A percentile compares a stretch with the other conserved stretches of the same genome.
Conservation (phyloP, 257 asterid genomes). For the Solanum sejunctum region DNA sequence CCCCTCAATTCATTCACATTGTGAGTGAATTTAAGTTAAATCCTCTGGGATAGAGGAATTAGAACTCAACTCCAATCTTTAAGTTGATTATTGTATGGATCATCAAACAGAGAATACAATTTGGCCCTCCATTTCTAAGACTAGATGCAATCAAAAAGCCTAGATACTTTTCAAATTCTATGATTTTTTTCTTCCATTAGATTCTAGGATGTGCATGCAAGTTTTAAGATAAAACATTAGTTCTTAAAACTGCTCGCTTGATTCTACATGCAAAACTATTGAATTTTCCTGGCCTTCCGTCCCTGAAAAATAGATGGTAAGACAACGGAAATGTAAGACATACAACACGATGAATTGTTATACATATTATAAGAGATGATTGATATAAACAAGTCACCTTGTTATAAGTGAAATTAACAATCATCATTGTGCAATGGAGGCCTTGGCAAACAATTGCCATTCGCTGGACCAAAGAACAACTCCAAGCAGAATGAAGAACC, state of each 20-base stretch:
- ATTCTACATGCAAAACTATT: background rate
- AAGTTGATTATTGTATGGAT: background rate
- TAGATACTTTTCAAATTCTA: background rate
- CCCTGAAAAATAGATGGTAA: conserved; percentile 2
- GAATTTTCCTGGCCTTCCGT: background rate
- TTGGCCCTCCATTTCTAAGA: background rate
- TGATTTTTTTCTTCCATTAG: background rate
- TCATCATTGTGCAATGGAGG: conserved; percentile 14
- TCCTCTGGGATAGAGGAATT: background rate
- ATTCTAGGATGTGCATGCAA: background rate
- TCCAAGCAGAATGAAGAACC: conserved; percentile 73
- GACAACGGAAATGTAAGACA: background rate
- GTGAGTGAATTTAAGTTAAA: background rate
- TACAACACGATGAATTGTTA: background rate
- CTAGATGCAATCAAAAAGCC: background rate
- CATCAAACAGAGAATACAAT: background rate
- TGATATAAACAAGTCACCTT: background rate
- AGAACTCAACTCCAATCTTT: background rate
- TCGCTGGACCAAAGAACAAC: conserved; percentile 58
- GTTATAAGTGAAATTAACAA: background rate
- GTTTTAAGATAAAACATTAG: background rate
- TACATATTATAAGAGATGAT: background rate
- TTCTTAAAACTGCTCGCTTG: background rate
- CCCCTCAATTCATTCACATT: background rate
- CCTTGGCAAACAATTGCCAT: conserved; percentile 11